Evolutionary conservation across 2,329 filamentous ascomycete species (phyloP), one percentile per base, ranked within the genome.

Genomic region (Penicillium sp.): DNA sequence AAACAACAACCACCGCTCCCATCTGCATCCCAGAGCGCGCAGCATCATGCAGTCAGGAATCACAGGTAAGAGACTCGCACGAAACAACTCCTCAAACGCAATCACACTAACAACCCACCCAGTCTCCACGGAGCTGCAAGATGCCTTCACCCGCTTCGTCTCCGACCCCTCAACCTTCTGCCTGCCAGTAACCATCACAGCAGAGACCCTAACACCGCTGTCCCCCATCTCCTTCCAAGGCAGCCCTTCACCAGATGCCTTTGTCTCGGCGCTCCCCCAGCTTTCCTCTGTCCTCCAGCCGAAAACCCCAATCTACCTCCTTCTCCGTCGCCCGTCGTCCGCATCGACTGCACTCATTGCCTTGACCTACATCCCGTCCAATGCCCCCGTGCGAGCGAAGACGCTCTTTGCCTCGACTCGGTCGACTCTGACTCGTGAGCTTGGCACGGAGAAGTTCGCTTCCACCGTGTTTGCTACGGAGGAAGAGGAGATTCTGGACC

Each of bases 351-450:
- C 60, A 30, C 64, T 76, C 29, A 70, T 80, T 33, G 80, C 81
- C 2, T 66, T 85, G 27, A 84, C 82, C 31, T 85, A 83, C 61
- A 80, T 86, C 19, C 82, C 82, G 7, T 80, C 81, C 52, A 72
- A 80, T 38, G 81, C 82, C 4, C 80, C 80, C 0, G 82, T 85
- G 31, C 78, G 82, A 30, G 76, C 82, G 52, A 86, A 86, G 69
- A 86, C 80, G 65, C 76, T 86, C 29, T 84, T 84, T 67, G 82
- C 82, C 13, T 78, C 77, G n/a, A 84, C 82, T 31, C 77, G 82
- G 3, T 68, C 82, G 28, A 83, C 81, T 1, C 71, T 86, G 12
- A 73, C 77, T 13, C 71, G 82, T 4, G 81, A 84, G 60, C 71
- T 86, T 19, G 82, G 82, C 36, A 75, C 75, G 40, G 81, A 85